Percentiles rank a stretch among this genome's conserved stretches.
phyloP scores from a whole-genome alignment of 2,329 filamentous ascomycete genomes.

The Penicillium sp. region DNA sequence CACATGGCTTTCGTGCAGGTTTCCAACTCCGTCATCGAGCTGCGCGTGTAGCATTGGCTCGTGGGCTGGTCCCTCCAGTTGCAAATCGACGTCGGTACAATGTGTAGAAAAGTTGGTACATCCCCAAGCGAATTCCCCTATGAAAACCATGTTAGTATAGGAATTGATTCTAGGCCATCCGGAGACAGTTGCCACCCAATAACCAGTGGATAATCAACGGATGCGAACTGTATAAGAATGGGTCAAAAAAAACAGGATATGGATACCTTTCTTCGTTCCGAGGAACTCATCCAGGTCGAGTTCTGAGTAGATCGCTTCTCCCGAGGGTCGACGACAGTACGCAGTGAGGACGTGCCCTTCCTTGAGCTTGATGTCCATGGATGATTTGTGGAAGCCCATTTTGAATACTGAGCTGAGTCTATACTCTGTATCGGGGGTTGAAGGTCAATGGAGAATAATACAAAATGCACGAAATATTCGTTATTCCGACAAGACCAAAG shows the following conservation, averaged over 20 bases:
- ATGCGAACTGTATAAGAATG: too few species aligned
- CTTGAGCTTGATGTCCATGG: slow-evolving; percentile 21
- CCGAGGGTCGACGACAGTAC: slow-evolving; percentile 18
- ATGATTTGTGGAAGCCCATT: slow-evolving; percentile 26
- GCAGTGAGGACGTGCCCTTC: slow-evolving; percentile 22
- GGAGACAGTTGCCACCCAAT: background rate
- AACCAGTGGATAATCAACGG: background rate
- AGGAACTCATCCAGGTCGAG: slow-evolving; percentile 21
- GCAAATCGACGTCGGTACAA: slow-evolving; percentile 13
- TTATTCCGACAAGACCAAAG: background rate
- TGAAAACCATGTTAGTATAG: background rate
- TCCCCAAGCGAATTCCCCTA: slow-evolving; percentile 24
- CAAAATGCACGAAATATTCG: too few species aligned
- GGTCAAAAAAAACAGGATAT: background rate
- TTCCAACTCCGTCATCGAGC: slow-evolving; percentile 15
- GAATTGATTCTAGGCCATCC: background rate
- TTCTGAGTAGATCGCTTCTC: slow-evolving; percentile 22
- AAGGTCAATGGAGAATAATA: background rate
- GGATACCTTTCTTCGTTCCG: slow-evolving; percentile 20
- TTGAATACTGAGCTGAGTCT: background rate
- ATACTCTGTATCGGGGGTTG: background rate
- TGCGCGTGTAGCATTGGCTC: slow-evolving; percentile 20
- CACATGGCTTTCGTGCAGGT: slow-evolving; percentile 6
- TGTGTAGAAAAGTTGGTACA: slow-evolving; percentile 11
- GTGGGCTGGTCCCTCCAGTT: slow-evolving; percentile 17